A percentile compares a stretch with the other conserved stretches of the same genome.
Evolutionary conservation across 257 asterid genomes (phyloP).

Genomic region (Coffea eugenioides): DNA sequence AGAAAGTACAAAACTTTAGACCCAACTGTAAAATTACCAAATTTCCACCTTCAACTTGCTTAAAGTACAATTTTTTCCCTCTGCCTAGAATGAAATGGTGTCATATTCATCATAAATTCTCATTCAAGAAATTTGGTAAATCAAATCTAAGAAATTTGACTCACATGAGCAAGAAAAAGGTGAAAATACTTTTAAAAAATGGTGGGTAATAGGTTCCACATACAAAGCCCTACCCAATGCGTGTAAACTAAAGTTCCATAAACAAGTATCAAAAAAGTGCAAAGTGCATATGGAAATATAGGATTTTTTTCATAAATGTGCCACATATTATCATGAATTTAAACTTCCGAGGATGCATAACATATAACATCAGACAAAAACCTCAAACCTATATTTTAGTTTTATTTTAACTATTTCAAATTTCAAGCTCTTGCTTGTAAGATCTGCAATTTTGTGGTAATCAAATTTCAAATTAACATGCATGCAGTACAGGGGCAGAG

Average conservation of each 20-base stretch:
- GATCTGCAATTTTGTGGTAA: neutral
- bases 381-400: neutral
- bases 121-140: neutral
- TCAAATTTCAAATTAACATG: neutral
- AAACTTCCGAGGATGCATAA: neutral
- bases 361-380: neutral
- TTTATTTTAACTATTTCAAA: neutral
- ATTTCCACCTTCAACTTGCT: neutral
- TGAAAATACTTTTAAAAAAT: neutral
- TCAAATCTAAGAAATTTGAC: neutral
- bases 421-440: neutral
- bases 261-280: neutral
- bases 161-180: neutral
- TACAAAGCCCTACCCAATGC: neutral
- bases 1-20: neutral
- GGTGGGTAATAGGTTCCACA: neutral
- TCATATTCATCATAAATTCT: neutral
- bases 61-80: neutral
- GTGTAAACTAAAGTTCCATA: neutral
- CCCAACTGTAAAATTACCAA: neutral
- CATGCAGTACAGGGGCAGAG: conserved; percentile 13
- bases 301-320: neutral
- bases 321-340: neutral
- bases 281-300: neutral
- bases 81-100: neutral